Conservation (phyloP, 768 basidiomycete species). For the Tricholoma flavovirens region DNA sequence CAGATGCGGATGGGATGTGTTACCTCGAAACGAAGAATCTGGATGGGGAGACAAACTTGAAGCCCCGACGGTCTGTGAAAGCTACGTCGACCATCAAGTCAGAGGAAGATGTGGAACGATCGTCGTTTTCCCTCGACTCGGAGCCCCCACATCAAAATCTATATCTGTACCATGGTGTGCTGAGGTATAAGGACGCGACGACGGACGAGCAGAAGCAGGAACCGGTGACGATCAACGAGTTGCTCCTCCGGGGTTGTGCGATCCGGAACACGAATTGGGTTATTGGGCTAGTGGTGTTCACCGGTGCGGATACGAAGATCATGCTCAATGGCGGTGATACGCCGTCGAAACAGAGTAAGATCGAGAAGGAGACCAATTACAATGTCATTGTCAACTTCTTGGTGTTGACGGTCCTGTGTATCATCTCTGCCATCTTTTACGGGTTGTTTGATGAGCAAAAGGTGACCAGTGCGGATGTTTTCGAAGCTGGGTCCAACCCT, state of each 20-base stretch:
- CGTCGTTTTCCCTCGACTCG: constrained; percentile 83
- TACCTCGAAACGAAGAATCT: constrained; percentile 98
- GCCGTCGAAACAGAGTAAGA: constrained; percentile 95
- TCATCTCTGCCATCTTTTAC: constrained; percentile 66
- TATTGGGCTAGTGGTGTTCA: constrained; percentile 91
- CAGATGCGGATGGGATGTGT: constrained; percentile 86
- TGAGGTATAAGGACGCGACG: constrained; percentile 60
- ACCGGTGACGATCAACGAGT: constrained; percentile 83
- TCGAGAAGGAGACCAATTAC: constrained; percentile 97
- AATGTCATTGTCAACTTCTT: constrained; percentile 94
- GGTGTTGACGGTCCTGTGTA: constrained; percentile 71
- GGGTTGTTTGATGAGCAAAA: constrained; percentile 60
- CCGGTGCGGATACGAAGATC: constrained; percentile 89
- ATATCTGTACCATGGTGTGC: constrained; percentile 83
- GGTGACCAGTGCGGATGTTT: constrained; percentile 65
- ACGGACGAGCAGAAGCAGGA: constrained; percentile 54
- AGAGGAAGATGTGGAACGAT: constrained; percentile 88
- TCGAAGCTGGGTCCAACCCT: constrained; percentile 62
- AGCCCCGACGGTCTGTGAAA: constrained; percentile 70
- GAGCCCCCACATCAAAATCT: constrained; percentile 93
- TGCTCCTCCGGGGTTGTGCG: constrained; percentile 86
- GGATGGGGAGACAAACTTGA: constrained; percentile 96
- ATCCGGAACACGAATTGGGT: constrained; percentile 90
- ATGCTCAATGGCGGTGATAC: constrained; percentile 90
- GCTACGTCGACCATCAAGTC: constrained; percentile 71